Conservation (phyloP, 2,329 filamentous ascomycete genomes). For the Chalaropsis ovoidea region DNA sequence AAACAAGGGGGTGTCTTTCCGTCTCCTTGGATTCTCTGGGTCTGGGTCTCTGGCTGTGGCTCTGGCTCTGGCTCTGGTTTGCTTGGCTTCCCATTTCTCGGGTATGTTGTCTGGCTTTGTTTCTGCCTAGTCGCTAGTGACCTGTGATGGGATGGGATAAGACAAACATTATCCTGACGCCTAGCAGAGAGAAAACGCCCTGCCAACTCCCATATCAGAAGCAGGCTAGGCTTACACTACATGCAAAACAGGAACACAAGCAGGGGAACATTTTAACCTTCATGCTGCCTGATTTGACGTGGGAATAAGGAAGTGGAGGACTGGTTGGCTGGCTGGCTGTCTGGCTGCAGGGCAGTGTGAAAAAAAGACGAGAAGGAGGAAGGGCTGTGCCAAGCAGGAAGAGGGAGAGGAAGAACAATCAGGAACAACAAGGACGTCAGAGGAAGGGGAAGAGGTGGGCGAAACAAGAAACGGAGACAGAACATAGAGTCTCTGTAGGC, state of each 20-base stretch:
- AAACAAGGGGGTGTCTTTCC: neutral
- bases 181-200: neutral
- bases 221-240: neutral
- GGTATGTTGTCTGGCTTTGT: neutral
- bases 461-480: neutral
- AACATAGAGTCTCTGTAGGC: neutral
- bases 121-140: constrained; percentile 11
- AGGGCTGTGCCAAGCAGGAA: neutral
- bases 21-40: neutral
- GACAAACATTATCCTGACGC: neutral
- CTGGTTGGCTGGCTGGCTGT: neutral
- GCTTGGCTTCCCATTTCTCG: constrained; percentile 14
- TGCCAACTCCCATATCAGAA: neutral
- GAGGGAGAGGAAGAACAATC: neutral
- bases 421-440: neutral
- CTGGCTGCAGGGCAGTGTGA: neutral
- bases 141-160: neutral
- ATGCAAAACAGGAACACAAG: neutral
- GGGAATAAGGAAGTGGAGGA: neutral
- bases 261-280: neutral
- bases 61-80: neutral
- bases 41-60: too few relatives aligned
- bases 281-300: constrained; percentile 12
- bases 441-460: neutral
- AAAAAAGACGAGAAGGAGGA: neutral